Percentiles rank a stretch among this genome's conserved stretches.
Evolutionary conservation across 2,329 filamentous ascomycete species (phyloP).

Genomic region (Penicillium sp.): DNA sequence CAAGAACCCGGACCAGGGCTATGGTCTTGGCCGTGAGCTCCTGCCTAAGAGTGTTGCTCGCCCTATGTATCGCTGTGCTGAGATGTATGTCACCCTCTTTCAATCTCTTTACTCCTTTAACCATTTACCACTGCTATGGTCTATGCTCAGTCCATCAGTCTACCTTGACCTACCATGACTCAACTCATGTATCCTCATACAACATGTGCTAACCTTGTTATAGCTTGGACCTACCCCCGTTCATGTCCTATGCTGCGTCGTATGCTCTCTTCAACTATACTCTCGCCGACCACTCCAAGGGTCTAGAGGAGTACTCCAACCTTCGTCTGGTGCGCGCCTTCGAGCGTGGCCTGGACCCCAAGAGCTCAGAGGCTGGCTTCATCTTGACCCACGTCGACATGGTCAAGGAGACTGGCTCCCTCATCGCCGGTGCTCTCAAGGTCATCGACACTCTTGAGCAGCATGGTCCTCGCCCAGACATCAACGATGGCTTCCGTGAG

Average conservation of each 20-base stretch:
- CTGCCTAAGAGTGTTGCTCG: constrained; percentile 77
- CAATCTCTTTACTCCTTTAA: neutral
- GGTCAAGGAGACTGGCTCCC: constrained; percentile 81
- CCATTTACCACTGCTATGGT: neutral
- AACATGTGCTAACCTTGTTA: constrained; percentile 14
- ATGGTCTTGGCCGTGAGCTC: constrained; percentile 76
- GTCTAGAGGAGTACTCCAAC: constrained; percentile 63
- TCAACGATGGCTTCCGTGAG: constrained; percentile 69
- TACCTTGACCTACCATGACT: neutral
- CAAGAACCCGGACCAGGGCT: constrained; percentile 65
- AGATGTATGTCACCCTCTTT: constrained; percentile 70
- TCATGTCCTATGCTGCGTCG: constrained; percentile 80
- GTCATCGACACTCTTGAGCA: constrained; percentile 65
- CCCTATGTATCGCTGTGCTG: constrained; percentile 81
- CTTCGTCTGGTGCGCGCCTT: constrained; percentile 89
- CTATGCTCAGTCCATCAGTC: neutral
- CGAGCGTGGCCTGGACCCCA: constrained; percentile 83
- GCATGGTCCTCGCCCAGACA: constrained; percentile 58
- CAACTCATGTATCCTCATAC: neutral
- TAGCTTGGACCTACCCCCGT: constrained; percentile 79
- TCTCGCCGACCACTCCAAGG: constrained; percentile 61
- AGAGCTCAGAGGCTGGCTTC: constrained; percentile 90
- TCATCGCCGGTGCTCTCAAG: constrained; percentile 74
- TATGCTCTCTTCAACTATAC: constrained; percentile 70
- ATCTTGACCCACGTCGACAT: constrained; percentile 96